Evolutionary conservation across 1,139 yeast genomes (phyloP), one percentile per base, ranked within the genome.

Genomic region (Pichia sp.): DNA sequence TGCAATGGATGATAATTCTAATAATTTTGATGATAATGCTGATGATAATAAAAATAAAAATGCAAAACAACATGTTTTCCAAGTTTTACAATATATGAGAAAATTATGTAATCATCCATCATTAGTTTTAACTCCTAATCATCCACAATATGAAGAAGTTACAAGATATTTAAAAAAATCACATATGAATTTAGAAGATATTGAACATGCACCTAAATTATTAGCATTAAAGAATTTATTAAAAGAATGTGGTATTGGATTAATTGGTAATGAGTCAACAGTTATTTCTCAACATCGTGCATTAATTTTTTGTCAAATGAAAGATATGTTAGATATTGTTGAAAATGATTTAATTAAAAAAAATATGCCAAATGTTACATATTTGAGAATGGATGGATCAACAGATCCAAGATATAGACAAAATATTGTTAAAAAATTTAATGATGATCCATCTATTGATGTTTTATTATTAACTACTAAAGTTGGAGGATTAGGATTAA

Each of bases 71-170:
- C 98, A 94, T 65, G 89, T 94, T 53, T 94, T 94, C 83, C 98
- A 92, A 66, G 97, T 96, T 0, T 75, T 94, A 58, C 97, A 94
- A 65, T 94, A 94, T 64, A 89, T 94, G 97, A 78, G 98, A 56
- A 94, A 94, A 66, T 73, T 94, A 49, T 94, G 98, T 71, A 94
- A 94, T 63, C 98, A 92, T 67, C 98, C 98, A 7, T 86, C 96
- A 4, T 76, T 94, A 54, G 97, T 94, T n/a, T 69, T 90, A 50
- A 80, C 87, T 31, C 81, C 86, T 11, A 78, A 78, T 52, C 97
- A 89, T 68, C 98, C 98, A 2, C 89, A 88, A 64, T 85, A 74
- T 60, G 68, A 69, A 4, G 85, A 81, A 60, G 87, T 88, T 26
- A 73, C 72, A 49, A 69, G 71, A 37, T 82, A 81, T 55, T 72